Conservation (phyloP, 164 flowering plant genomes). For the Umbilicus rupestris region DNA sequence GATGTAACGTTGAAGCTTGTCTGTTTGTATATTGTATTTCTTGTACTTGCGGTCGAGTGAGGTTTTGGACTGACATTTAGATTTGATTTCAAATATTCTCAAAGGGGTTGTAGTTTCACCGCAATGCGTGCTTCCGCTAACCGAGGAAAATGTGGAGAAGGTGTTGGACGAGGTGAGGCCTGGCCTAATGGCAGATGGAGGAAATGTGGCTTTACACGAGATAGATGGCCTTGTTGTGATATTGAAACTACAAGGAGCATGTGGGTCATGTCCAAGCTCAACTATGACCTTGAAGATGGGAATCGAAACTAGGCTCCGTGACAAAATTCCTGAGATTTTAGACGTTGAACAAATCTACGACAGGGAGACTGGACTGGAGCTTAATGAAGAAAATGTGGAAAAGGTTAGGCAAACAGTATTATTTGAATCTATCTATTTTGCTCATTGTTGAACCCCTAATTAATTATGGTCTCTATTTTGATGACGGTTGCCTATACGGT, state of each 20-base stretch:
- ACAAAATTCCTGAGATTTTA: slow-evolving; percentile 75
- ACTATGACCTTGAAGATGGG: slow-evolving; percentile 87
- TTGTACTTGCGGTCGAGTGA: too few species aligned
- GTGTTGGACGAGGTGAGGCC: slow-evolving; percentile 84
- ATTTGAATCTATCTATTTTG: background rate
- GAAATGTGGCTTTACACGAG: slow-evolving; percentile 85
- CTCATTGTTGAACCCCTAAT: too few species aligned
- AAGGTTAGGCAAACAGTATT: slow-evolving; percentile 34
- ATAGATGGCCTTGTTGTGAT: slow-evolving; percentile 86
- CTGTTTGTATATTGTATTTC: too few species aligned
- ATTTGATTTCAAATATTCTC: background rate
- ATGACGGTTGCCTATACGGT: background rate
- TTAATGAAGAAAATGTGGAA: slow-evolving; percentile 78
- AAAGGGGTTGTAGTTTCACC: slow-evolving; percentile 36
- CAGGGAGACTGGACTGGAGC: slow-evolving; percentile 77
- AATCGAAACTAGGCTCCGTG: slow-evolving; percentile 68
- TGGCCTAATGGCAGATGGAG: slow-evolving; percentile 84
- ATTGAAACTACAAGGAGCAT: slow-evolving; percentile 88
- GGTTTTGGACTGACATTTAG: too few species aligned
- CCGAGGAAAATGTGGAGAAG: slow-evolving; percentile 85
- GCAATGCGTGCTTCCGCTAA: slow-evolving; percentile 50
- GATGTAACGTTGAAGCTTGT: too few species aligned
- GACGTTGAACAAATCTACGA: slow-evolving; percentile 87
- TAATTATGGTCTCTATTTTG: background rate
- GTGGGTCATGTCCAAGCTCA: slow-evolving; percentile 97